Evolutionary conservation across 345 rosid species (phyloP).

Genomic region (Heritiera fomes): DNA sequence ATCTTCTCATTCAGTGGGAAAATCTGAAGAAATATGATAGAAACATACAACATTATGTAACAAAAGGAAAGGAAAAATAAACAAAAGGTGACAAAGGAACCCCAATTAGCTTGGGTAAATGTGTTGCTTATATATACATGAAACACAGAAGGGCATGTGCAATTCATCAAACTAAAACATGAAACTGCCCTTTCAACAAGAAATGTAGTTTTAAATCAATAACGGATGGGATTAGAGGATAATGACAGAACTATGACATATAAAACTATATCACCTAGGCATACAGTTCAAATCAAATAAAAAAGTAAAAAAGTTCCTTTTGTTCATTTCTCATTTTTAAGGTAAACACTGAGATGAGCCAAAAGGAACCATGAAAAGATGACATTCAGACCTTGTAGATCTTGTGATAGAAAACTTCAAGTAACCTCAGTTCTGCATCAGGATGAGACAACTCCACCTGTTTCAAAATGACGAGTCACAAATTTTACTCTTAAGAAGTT

Average conservation of each 20-base stretch:
- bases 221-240: background rate
- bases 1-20: constrained; percentile 84
- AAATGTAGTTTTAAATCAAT: background rate
- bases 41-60: background rate
- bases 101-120: background rate
- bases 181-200: background rate
- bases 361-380: background rate
- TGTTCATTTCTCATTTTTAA: constrained; percentile 1
- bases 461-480: constrained; percentile 16
- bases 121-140: no score
- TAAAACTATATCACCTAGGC: background rate
- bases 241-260: background rate
- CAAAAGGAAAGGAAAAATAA: background rate
- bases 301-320: background rate
- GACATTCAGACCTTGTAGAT: constrained; percentile 72
- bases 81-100: constrained; percentile 8
- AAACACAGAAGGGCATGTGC: background rate
- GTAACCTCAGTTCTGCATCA: constrained; percentile 85
- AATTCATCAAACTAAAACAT: background rate
- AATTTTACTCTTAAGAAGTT: constrained; percentile 8
- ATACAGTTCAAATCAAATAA: background rate
- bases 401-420: constrained; percentile 92
- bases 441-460: constrained; percentile 96
- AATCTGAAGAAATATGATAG: constrained; percentile 49
- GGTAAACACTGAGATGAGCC: background rate